Conservation (phyloP, 2,329 filamentous ascomycete species). For the Fusarium udum region DNA sequence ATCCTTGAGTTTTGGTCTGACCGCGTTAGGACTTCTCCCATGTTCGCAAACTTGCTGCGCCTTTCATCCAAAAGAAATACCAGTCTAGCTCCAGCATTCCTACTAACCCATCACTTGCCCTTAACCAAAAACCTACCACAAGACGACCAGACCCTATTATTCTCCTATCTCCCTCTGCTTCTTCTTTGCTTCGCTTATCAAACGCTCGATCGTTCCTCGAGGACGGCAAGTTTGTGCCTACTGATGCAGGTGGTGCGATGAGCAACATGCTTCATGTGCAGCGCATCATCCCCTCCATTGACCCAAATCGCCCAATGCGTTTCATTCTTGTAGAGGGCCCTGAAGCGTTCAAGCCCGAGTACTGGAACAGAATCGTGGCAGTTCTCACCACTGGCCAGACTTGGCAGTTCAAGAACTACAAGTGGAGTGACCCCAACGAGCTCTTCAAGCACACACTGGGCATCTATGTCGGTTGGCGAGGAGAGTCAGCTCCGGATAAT, state of each 20-base stretch:
- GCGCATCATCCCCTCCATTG: slow-evolving; percentile 76
- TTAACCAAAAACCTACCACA: slow-evolving; percentile 62
- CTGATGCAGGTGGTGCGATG: slow-evolving; percentile 73
- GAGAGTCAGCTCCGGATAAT: slow-evolving; percentile 79
- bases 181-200: slow-evolving; percentile 91
- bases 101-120: slow-evolving; percentile 58
- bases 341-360: slow-evolving; percentile 96
- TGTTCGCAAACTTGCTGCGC: slow-evolving; percentile 84
- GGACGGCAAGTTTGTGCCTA: slow-evolving; percentile 80
- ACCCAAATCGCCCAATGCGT: slow-evolving; percentile 77
- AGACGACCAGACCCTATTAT: slow-evolving; percentile 85
- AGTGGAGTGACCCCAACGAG: slow-evolving; percentile 89
- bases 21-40: slow-evolving; percentile 84
- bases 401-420: slow-evolving; percentile 99
- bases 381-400: slow-evolving; percentile 97
- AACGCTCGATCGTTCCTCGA: slow-evolving; percentile 97
- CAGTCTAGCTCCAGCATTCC: slow-evolving; percentile 51
- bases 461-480: slow-evolving; percentile 90
- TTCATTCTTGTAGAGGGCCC: slow-evolving; percentile 96
- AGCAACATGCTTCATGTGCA: slow-evolving; percentile 87
- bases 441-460: slow-evolving; percentile 90
- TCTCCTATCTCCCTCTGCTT: slow-evolving; percentile 93
- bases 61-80: slow-evolving; percentile 75
- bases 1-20: slow-evolving; percentile 4
- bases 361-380: slow-evolving; percentile 94